Percentiles rank a stretch among this genome's conserved stretches.
These are phyloP conservation scores for Monilinia vaccinii-corymbosi DNA, from an alignment of 2,329 filamentous ascomycete species.

Conservation along the genomic window DNA sequence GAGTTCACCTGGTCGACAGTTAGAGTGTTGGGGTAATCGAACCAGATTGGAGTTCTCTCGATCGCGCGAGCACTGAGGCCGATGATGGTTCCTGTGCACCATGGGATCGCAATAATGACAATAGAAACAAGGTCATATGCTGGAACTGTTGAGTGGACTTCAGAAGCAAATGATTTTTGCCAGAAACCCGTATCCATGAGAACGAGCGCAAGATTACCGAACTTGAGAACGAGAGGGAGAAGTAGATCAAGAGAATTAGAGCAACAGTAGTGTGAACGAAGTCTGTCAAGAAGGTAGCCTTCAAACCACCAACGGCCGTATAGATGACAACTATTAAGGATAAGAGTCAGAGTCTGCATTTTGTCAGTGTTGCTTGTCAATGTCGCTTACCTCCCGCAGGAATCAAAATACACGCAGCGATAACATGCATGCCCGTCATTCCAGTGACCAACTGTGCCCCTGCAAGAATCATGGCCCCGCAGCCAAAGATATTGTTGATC, in stretches of 20 bases:
- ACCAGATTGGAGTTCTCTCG: slow-evolving; percentile 34
- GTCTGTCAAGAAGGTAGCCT: slow-evolving; percentile 18
- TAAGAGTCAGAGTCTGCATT: neutral
- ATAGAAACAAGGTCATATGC: slow-evolving; percentile 35
- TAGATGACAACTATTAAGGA: slow-evolving; percentile 22
- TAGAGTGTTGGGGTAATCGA: slow-evolving; percentile 29
- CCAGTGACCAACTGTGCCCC: slow-evolving; percentile 32
- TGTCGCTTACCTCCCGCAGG: slow-evolving; percentile 17
- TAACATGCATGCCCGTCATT: slow-evolving; percentile 17
- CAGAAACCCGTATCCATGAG: slow-evolving; percentile 45
- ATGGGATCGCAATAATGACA: slow-evolving; percentile 41
- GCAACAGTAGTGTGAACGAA: slow-evolving; percentile 37
- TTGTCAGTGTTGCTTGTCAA: no score
- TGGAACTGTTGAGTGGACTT: slow-evolving; percentile 38
- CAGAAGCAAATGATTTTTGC: slow-evolving; percentile 42
- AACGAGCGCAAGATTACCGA: slow-evolving; percentile 31
- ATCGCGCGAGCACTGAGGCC: slow-evolving; percentile 38
- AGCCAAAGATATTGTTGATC: slow-evolving; percentile 37
- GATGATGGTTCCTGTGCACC: slow-evolving; percentile 37
- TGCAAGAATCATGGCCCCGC: slow-evolving; percentile 37
- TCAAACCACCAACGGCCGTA: slow-evolving; percentile 17
- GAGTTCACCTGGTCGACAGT: slow-evolving; percentile 18
- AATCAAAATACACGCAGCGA: slow-evolving; percentile 18
- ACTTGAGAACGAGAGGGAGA: slow-evolving; percentile 40
- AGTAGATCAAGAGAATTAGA: slow-evolving; percentile 40